A percentile compares a stretch with the other conserved stretches of the same genome.
Evolutionary conservation across 2,329 filamentous ascomycete genomes (phyloP).

Genomic region (Fonsecaea monophora): DNA sequence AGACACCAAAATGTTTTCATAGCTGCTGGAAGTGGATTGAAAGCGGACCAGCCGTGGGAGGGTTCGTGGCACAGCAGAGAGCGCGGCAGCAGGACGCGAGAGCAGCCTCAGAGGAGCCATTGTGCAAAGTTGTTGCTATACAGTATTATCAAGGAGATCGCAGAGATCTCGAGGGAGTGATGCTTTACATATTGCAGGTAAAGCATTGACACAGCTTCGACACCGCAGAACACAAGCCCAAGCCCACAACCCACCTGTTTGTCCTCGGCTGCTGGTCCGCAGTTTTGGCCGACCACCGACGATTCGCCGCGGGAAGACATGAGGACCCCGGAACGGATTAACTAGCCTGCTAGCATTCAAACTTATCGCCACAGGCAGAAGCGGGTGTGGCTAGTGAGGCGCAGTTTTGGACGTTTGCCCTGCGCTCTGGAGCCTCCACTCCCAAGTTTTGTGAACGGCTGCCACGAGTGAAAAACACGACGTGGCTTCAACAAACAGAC

Average conservation of each 20-base stretch:
- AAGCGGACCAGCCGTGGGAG: slow-evolving; percentile 63
- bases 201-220: slow-evolving; percentile 2
- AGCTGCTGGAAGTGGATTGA: slow-evolving; percentile 58
- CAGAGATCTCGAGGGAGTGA: slow-evolving; percentile 1
- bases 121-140: background rate
- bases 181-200: slow-evolving; percentile 5
- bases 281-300: slow-evolving; percentile 27
- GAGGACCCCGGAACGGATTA: slow-evolving; percentile 8
- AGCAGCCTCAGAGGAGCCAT: slow-evolving; percentile 32
- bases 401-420: slow-evolving; percentile 3
- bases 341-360: background rate
- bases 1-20: slow-evolving; percentile 83
- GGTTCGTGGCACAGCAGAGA: slow-evolving; percentile 64
- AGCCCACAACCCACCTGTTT: background rate
- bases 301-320: slow-evolving; percentile 17
- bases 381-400: background rate
- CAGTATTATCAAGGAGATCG: background rate
- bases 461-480: slow-evolving; percentile 29
- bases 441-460: slow-evolving; percentile 10
- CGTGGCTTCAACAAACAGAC: slow-evolving; percentile 33
- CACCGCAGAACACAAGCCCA: slow-evolving; percentile 5
- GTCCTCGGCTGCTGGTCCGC: slow-evolving; percentile 26
- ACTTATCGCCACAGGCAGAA: too few relatives aligned
- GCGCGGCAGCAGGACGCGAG: slow-evolving; percentile 56
- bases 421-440: slow-evolving; percentile 21